Evolutionary conservation across 371 early-diverging fungal species (phyloP), one percentile per base, ranked within the genome.

Genomic region (Mucor sp.): DNA sequence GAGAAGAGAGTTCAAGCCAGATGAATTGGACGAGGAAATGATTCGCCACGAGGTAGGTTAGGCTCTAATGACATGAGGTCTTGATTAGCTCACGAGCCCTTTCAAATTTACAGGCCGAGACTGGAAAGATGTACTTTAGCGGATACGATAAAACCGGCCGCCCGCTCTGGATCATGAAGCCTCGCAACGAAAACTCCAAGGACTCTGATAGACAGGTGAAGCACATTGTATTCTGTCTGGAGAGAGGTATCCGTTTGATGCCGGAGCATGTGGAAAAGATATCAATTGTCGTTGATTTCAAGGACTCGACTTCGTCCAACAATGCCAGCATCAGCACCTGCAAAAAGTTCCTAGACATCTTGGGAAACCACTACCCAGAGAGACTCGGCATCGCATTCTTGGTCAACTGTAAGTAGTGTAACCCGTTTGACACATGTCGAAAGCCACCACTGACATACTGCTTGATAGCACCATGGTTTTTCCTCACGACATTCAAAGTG

Each of bases 291-390:
- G 85, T 95, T 35, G 95, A 95, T 70, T 92, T 89, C 60, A 86
- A 87, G 19, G 83, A 85, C 55, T 76, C 89, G 23, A 75, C 87
- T 19, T 75, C 89, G 69, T 74, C 83, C 48, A 89, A 82, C 53
- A 82, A 88, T 28, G 86, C 91, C 25, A 90, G 91, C 6, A 69
- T 90, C 1, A 77, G 79, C 9, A 86, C 91, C 2, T 84, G 93
- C 0, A 83, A 85, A 43, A 83, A 88, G 62, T 92, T 94, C 58
- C 72, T 94, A 67, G 69, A 84, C 57, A 84, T 92, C 17, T 74
- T 96, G 5, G 84, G 85, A 23, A 81, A 80, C 28, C 96, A 96
- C 72, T 95, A 94, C 68, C 93, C 94, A 3, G 95, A 95, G 70
- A 85, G 91, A 27, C 78, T 93, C 56, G 82, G 85, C 56, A 69